These are phyloP conservation scores for Trichosanthes cucumerina DNA, from an alignment of 306 rosid species.

Conservation along the genomic window DNA sequence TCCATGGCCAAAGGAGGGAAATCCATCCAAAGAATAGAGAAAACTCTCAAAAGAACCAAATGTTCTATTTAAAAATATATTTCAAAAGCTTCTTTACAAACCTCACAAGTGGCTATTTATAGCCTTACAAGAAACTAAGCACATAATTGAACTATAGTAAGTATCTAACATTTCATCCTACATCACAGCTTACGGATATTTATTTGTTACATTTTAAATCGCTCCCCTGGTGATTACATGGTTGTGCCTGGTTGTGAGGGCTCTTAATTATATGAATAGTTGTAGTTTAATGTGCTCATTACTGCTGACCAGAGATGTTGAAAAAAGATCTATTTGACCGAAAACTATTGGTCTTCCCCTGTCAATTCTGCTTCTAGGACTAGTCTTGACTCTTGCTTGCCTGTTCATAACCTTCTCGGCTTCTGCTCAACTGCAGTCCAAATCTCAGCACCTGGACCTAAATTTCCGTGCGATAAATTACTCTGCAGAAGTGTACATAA, in stretches of 20 bases:
- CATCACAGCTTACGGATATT: no score
- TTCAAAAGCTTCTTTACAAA: no score
- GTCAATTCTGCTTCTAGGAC: neutral
- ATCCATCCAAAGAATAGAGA: no score
- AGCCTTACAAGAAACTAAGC: no score
- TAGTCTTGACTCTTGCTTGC: no score
- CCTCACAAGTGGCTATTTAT: no score
- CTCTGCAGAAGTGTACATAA: constrained; percentile 72
- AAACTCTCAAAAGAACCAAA: no score
- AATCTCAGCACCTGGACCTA: constrained; percentile 58
- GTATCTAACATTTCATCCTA: no score
- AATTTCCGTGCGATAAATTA: constrained; percentile 88
- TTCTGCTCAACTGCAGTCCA: constrained; percentile 39
- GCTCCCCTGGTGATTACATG: neutral
- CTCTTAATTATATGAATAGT: neutral
- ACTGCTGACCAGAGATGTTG: neutral
- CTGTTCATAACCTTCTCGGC: constrained; percentile 8
- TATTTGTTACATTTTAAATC: neutral
- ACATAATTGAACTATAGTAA: no score
- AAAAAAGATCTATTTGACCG: neutral
- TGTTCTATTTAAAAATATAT: no score
- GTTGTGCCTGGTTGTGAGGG: neutral
- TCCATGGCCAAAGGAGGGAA: no score
- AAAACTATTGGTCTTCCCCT: neutral
- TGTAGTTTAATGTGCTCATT: neutral